Evolutionary conservation across 352 stramenopile genomes (phyloP).

Genomic region (Plasmopara halstedii): DNA sequence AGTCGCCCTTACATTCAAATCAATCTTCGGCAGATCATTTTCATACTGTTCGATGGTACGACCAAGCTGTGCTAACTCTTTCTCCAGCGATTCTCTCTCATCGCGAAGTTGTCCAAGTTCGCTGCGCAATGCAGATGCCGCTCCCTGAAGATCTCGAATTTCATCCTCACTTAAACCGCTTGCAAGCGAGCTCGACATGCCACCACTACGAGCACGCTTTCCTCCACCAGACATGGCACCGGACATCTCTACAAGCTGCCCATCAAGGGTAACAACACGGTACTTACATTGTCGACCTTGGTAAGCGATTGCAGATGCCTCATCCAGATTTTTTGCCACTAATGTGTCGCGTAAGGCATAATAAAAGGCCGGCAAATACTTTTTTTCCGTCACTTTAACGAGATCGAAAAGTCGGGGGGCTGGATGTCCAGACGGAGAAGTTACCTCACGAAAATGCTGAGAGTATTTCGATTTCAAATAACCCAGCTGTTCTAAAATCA

Average conservation of each 20-base stretch:
- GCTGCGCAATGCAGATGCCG: slow-evolving; percentile 39
- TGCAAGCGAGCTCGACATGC: slow-evolving; percentile 86
- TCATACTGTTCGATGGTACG: slow-evolving; percentile 86
- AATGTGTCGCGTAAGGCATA: slow-evolving; percentile 96
- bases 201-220: slow-evolving; percentile 85
- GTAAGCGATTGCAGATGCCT: slow-evolving; percentile 85
- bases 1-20: slow-evolving; percentile 68
- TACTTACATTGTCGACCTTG: slow-evolving; percentile 90
- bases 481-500: slow-evolving; percentile 97
- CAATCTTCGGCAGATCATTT: slow-evolving; percentile 86
- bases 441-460: slow-evolving; percentile 55
- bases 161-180: slow-evolving; percentile 49
- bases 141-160: slow-evolving; percentile 50
- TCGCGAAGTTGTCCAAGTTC: slow-evolving; percentile 56
- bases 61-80: slow-evolving; percentile 80
- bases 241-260: slow-evolving; percentile 97
- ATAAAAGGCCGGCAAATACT: slow-evolving; percentile 93
- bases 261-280: slow-evolving; percentile 96
- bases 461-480: slow-evolving; percentile 66
- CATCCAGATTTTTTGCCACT: slow-evolving; percentile 94
- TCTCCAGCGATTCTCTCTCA: slow-evolving; percentile 59
- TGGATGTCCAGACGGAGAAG: slow-evolving; percentile 32
- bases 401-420: slow-evolving; percentile 84
- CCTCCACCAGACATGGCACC: slow-evolving; percentile 99
- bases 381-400: slow-evolving; percentile 80